Evolutionary conservation across 2,329 filamentous ascomycete species (phyloP).

Genomic region (Xylogone sp.): DNA sequence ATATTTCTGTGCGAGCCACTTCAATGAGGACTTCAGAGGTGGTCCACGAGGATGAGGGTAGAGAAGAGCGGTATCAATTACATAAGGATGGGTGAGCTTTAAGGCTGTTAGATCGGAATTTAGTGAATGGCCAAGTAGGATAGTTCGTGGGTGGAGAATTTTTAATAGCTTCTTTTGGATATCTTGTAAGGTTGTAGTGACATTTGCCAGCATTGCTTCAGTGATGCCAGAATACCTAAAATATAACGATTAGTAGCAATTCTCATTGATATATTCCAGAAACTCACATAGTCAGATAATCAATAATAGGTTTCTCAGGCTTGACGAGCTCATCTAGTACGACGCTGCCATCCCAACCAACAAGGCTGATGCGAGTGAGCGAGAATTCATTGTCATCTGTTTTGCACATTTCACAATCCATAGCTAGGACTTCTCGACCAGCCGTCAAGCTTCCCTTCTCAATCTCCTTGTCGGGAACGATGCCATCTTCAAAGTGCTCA

Average conservation of each 20-base stretch:
- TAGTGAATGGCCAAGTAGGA: constrained; percentile 77
- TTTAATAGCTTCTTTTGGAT: constrained; percentile 75
- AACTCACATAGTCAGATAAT: constrained; percentile 75
- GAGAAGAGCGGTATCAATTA: constrained; percentile 86
- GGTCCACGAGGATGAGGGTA: constrained; percentile 89
- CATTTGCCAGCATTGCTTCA: constrained; percentile 71
- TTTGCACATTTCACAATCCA: constrained; percentile 98
- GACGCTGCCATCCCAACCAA: constrained; percentile 79
- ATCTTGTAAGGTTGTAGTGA: constrained; percentile 79
- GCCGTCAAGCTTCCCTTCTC: constrained; percentile 79
- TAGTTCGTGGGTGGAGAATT: constrained; percentile 67
- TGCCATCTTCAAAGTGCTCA: constrained; percentile 59
- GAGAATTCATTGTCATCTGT: constrained; percentile 76
- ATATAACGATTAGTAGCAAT: constrained; percentile 13
- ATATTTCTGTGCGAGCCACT: constrained; percentile 84
- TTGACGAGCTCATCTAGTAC: constrained; percentile 91
- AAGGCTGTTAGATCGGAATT: constrained; percentile 82
- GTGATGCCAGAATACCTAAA: constrained; percentile 88
- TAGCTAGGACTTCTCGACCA: constrained; percentile 71
- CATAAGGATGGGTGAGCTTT: constrained; percentile 83
- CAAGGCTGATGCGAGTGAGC: constrained; percentile 81
- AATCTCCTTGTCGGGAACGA: constrained; percentile 65
- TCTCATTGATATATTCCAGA: constrained; percentile 4
- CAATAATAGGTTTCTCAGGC: constrained; percentile 78
- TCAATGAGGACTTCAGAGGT: constrained; percentile 85